Conservation (phyloP, 176 grass and related monocot species). For the Juncus effusus region DNA sequence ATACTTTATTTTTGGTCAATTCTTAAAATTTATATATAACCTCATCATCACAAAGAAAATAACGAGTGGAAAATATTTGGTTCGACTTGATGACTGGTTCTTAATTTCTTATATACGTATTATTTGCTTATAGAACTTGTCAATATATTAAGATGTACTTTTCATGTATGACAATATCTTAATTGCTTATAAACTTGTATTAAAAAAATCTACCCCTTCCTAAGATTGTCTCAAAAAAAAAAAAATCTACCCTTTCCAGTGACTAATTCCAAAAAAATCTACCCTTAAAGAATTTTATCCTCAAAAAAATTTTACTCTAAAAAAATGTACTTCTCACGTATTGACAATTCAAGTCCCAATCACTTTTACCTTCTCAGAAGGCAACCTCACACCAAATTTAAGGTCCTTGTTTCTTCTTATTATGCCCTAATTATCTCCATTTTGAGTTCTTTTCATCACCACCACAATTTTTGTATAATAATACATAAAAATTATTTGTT, state of each 20-base stretch:
- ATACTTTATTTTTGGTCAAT: too few relatives aligned
- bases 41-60: too few relatives aligned
- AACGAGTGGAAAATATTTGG: neutral
- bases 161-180: neutral
- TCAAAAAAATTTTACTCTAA: too few relatives aligned
- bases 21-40: too few relatives aligned
- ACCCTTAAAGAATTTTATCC: too few relatives aligned
- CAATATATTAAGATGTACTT: neutral
- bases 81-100: neutral
- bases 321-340: too few relatives aligned
- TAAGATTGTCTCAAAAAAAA: too few relatives aligned
- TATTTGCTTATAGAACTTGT: neutral
- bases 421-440: neutral
- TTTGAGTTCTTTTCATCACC: neutral
- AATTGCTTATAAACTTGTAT: too few relatives aligned
- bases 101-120: too few relatives aligned
- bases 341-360: neutral
- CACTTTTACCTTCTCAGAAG: neutral
- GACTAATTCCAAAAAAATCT: too few relatives aligned
- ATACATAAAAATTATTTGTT: slow-evolving; percentile 3
- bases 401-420: neutral
- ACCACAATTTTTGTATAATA: neutral
- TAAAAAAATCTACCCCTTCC: too few relatives aligned
- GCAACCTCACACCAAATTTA: slow-evolving; percentile 3
- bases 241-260: too few relatives aligned